Base-by-base conservation (phyloP, 2,329 filamentous ascomycete genomes). In the Cytospora leucostoma region DNA sequence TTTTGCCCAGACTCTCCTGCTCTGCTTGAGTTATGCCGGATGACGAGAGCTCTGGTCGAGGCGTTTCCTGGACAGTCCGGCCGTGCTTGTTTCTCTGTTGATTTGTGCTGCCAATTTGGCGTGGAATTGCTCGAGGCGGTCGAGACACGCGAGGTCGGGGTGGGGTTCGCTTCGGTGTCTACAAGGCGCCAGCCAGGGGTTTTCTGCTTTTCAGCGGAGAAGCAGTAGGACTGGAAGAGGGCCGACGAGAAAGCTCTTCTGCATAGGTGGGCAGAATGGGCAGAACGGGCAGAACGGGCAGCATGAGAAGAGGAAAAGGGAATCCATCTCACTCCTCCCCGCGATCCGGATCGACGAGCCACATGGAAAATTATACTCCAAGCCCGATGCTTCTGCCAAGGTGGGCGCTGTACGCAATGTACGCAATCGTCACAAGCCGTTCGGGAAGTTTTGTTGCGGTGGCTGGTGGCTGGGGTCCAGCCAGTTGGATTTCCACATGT, bases 81-180 rank as follows among this genome's bases (percentile, higher is more conserved):
- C 55, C 51, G 53, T 55, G 49, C 50, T 49, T 21, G 51, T 15
- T 49, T 49, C 21, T 53, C 7, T 50, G 32, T 34, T 15, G 7
- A 19, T 38, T 40, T 5, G 15, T 13, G 34, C 52, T 35, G 34
- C 21, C 27, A 19, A 32, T 55, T 61, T 49, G 59, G 19, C 15
- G 51, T 35, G 17, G 51, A 21, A 54, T 19, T 54, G 51, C 15
- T 8, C 51, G 51, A 35, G 34, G 19, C 59, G 59, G 54, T 61
- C 51, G 51, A 55, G 52, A 35, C 44, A 12, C 8, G 10, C 51
- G 59, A 55, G 44, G 59, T 40, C 27, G 54, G 34, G 38, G 59
- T 61, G 59, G 59, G 59, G 59, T 47, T 61, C 59, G 52, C 52
- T 53, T 19, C 33, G 52, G 52, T 49, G 51, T 61, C 32, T 34